Conservation (phyloP, 257 asterid species). For the Asclepias syriaca region DNA sequence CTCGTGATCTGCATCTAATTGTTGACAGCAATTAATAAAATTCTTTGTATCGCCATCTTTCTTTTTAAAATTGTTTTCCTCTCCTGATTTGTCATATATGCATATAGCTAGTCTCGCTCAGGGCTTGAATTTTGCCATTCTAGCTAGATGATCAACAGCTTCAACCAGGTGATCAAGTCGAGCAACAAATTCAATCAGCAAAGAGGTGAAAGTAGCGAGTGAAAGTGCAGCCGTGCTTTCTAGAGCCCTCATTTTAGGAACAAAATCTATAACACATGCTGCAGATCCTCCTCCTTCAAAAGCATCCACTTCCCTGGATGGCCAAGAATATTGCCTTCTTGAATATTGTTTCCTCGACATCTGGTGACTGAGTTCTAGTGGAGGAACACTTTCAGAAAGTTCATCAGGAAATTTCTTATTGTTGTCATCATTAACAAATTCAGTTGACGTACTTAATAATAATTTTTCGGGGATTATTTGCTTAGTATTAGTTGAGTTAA, state of each 20-base stretch:
- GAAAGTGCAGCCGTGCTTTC: constrained; percentile 58
- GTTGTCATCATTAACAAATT: constrained; percentile 19
- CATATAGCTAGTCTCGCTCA: constrained; percentile 16
- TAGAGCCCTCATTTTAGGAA: constrained; percentile 41
- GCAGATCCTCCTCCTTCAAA: constrained; percentile 27
- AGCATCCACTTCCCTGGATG: constrained; percentile 54
- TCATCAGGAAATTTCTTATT: constrained; percentile 12
- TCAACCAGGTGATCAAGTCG: constrained; percentile 69
- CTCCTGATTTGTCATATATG: background rate
- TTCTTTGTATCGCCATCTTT: no score
- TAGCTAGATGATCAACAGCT: constrained; percentile 57
- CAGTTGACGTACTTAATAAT: constrained; percentile 4
- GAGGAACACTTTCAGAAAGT: constrained; percentile 9
- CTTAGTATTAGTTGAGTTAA: constrained; percentile 12
- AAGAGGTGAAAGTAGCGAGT: constrained; percentile 53
- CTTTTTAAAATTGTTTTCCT: no score
- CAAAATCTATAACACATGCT: constrained; percentile 23
- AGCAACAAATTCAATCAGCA: constrained; percentile 64
- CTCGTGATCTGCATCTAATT: no score
- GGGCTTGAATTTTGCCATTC: constrained; percentile 49
- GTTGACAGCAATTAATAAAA: no score
- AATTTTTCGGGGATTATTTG: constrained; percentile 24
- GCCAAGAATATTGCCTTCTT: constrained; percentile 62
- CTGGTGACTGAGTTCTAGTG: constrained; percentile 38
- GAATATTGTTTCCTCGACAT: constrained; percentile 46